phyloP scores from a whole-genome alignment of 2,329 filamentous ascomycete species.

The Microcyclospora tardicrescens region DNA sequence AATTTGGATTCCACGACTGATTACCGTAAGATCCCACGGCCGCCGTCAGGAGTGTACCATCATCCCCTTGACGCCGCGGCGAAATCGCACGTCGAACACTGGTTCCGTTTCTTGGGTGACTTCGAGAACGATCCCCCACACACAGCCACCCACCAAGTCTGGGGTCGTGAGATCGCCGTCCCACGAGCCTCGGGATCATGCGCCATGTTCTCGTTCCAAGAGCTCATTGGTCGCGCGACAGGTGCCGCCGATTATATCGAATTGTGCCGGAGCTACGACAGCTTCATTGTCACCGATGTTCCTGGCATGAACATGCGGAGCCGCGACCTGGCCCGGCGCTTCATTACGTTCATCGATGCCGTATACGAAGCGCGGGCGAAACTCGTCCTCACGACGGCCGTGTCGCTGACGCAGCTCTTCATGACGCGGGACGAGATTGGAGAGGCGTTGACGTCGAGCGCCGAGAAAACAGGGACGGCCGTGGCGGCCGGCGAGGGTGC shows the following conservation, averaged over 20 bases:
- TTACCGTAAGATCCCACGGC: conserved; percentile 91
- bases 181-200: conserved; percentile 77
- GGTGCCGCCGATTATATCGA: conserved; percentile 94
- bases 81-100: conserved; percentile 71
- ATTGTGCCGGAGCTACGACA: conserved; percentile 75
- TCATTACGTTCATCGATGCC: conserved; percentile 96
- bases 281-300: conserved; percentile 83
- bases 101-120: conserved; percentile 91
- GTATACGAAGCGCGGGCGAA: conserved; percentile 91
- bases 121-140: conserved; percentile 63
- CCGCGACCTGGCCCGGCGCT: conserved; percentile 76
- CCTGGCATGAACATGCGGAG: conserved; percentile 81
- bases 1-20: conserved; percentile 93
- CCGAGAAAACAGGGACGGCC: conserved; percentile 14
- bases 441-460: conserved; percentile 30
- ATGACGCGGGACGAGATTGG: conserved; percentile 29
- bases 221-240: conserved; percentile 77
- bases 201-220: conserved; percentile 83
- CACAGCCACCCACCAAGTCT: conserved; percentile 67
- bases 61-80: conserved; percentile 71
- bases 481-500: conserved; percentile 25
- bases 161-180: conserved; percentile 82
- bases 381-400: conserved; percentile 79
- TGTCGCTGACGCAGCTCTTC: conserved; percentile 75
- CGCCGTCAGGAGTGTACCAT: conserved; percentile 88